phyloP scores from a whole-genome alignment of 441 rosid genomes.

The Melastoma candidum region DNA sequence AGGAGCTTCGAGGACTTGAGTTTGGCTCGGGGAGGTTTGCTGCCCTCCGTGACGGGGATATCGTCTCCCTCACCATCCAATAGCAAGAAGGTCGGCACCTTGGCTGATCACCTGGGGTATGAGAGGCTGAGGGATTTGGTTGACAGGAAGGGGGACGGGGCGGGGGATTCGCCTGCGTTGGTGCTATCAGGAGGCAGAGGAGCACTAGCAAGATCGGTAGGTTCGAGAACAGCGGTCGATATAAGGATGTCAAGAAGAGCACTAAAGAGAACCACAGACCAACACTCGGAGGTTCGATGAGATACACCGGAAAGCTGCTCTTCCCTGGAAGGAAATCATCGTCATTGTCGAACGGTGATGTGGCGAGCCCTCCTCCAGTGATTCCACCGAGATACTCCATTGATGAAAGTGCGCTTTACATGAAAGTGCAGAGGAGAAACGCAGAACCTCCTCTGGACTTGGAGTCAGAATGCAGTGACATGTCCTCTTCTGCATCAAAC shows the following conservation, averaged over 20 bases:
- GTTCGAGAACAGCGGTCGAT: slow-evolving; percentile 20
- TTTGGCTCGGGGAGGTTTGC: slow-evolving; percentile 22
- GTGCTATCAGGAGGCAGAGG: slow-evolving; percentile 24
- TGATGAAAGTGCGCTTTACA: slow-evolving; percentile 45
- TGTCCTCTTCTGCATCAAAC: slow-evolving; percentile 20
- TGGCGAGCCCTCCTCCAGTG: slow-evolving; percentile 15
- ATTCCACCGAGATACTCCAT: slow-evolving; percentile 55
- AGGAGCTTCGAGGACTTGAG: slow-evolving; percentile 25
- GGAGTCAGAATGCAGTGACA: slow-evolving; percentile 41
- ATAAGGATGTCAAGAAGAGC: slow-evolving; percentile 11
- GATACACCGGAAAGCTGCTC: slow-evolving; percentile 29
- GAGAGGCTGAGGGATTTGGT: slow-evolving; percentile 36
- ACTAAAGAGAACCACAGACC: slow-evolving; percentile 44
- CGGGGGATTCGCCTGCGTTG: background rate
- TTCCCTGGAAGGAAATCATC: slow-evolving; percentile 22
- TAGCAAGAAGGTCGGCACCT: slow-evolving; percentile 23
- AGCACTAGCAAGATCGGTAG: slow-evolving; percentile 23
- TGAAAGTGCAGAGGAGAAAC: slow-evolving; percentile 21
- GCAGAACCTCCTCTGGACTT: slow-evolving; percentile 22
- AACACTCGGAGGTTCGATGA: slow-evolving; percentile 41
- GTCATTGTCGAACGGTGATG: slow-evolving; percentile 11
- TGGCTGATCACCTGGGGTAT: slow-evolving; percentile 40
- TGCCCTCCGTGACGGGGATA: slow-evolving; percentile 34
- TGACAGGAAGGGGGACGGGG: slow-evolving; percentile 23
- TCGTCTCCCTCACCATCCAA: slow-evolving; percentile 17